A percentile compares a stretch with the other conserved stretches of the same genome.
These are phyloP conservation scores for Ricinus communis DNA, from an alignment of 345 rosid species.

Conservation along the genomic window DNA sequence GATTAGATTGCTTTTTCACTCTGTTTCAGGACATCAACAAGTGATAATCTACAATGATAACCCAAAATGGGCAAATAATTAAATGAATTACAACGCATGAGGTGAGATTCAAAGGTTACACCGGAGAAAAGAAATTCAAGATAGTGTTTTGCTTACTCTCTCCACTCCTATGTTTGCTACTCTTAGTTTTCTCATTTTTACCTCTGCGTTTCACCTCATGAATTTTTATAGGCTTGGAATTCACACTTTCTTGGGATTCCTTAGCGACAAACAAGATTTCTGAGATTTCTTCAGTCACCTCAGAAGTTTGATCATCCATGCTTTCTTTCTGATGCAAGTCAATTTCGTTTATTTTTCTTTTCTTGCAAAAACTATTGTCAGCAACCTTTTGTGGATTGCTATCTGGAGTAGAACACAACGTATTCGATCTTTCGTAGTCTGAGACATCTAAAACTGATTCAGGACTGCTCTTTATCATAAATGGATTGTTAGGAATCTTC, in stretches of 20 bases:
- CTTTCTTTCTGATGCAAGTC: slow-evolving; percentile 19
- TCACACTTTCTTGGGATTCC: slow-evolving; percentile 53
- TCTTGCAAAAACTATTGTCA: slow-evolving; percentile 15
- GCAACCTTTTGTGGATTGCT: slow-evolving; percentile 13
- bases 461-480: slow-evolving; percentile 33
- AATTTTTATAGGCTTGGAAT: slow-evolving; percentile 44
- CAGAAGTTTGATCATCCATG: slow-evolving; percentile 31
- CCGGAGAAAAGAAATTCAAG: slow-evolving; percentile 60
- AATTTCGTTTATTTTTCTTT: slow-evolving; percentile 21
- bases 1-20: too few relatives aligned
- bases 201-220: slow-evolving; percentile 29
- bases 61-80: too few relatives aligned
- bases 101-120: slow-evolving; percentile 25
- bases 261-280: slow-evolving; percentile 11
- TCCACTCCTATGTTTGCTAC: slow-evolving; percentile 28
- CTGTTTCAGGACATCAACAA: too few relatives aligned
- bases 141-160: slow-evolving; percentile 45
- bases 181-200: slow-evolving; percentile 31
- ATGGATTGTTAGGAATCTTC: slow-evolving; percentile 62
- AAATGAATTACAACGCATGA: too few relatives aligned
- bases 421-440: slow-evolving; percentile 27
- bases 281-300: slow-evolving; percentile 34
- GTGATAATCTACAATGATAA: too few relatives aligned
- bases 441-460: slow-evolving; percentile 30
- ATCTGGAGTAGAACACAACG: slow-evolving; percentile 19